Percentiles rank a stretch among this genome's conserved stretches.
Evolutionary conservation across 169 alveolate species (phyloP).

Genomic region (Plasmodium malariae): DNA sequence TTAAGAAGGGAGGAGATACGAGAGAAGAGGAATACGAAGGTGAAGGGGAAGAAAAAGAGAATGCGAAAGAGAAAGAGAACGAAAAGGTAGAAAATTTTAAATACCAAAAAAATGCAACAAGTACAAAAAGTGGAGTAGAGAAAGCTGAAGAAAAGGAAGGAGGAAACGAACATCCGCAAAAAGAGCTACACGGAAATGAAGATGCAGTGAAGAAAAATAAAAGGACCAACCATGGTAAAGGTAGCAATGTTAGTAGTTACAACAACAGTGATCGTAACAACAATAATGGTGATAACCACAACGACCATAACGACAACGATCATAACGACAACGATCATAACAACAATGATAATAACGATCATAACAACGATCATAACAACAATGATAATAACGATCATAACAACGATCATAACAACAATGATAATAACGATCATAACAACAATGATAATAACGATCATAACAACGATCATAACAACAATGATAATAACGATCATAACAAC

Average conservation of each 20-base stretch:
- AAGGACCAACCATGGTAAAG: background rate
- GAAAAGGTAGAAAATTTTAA: background rate
- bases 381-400: background rate
- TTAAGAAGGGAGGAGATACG: background rate
- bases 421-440: background rate
- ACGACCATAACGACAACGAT: background rate
- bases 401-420: background rate
- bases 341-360: background rate
- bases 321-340: background rate
- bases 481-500: background rate
- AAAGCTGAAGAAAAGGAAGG: background rate
- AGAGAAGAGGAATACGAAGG: constrained; percentile 6
- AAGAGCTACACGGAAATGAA: background rate
- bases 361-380: background rate
- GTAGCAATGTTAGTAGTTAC: background rate
- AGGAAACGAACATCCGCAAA: background rate
- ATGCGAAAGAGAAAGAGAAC: constrained; percentile 6
- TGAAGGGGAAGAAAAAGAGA: background rate
- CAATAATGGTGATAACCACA: background rate
- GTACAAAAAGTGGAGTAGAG: background rate
- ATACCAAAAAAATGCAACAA: background rate
- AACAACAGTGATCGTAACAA: background rate
- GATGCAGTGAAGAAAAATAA: constrained; percentile 11
- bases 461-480: background rate
- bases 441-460: background rate